phyloP scores from a whole-genome alignment of 495 filamentous ascomycete species.

The Penicillium maclennaniae region DNA sequence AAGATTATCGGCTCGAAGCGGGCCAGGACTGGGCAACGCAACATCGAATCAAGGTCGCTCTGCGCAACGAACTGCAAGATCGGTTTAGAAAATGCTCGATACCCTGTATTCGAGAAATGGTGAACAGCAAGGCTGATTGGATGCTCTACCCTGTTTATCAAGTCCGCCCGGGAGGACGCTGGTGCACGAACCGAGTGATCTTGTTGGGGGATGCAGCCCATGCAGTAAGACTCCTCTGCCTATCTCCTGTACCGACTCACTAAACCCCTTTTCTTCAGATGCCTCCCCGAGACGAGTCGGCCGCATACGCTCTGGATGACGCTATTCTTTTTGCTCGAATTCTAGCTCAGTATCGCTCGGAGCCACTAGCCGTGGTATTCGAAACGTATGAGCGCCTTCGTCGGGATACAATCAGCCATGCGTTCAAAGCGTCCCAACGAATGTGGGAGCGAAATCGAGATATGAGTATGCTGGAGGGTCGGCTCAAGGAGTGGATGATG shows the following conservation, averaged over 20 bases:
- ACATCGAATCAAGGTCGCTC: conserved; percentile 36
- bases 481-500: conserved; percentile 38
- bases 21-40: conserved; percentile 48
- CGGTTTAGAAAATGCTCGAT: conserved; percentile 44
- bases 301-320: conserved; percentile 60
- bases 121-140: conserved; percentile 47
- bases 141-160: conserved; percentile 60
- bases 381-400: conserved; percentile 50
- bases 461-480: conserved; percentile 36
- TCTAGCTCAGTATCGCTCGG: conserved; percentile 33
- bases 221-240: conserved; percentile 39
- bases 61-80: conserved; percentile 40
- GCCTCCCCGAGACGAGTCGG: conserved; percentile 60
- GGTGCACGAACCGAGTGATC: conserved; percentile 48
- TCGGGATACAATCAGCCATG: conserved; percentile 44
- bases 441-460: conserved; percentile 44
- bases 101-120: conserved; percentile 47
- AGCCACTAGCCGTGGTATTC: conserved; percentile 43
- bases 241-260: not conserved
- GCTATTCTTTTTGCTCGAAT: conserved; percentile 53
- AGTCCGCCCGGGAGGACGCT: conserved; percentile 46
- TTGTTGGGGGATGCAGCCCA: conserved; percentile 58
- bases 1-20: conserved; percentile 28
- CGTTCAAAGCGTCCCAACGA: conserved; percentile 48
- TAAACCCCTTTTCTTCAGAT: conserved; percentile 36